Conservation (phyloP, 768 basidiomycete genomes). For the Vararia minispora region DNA sequence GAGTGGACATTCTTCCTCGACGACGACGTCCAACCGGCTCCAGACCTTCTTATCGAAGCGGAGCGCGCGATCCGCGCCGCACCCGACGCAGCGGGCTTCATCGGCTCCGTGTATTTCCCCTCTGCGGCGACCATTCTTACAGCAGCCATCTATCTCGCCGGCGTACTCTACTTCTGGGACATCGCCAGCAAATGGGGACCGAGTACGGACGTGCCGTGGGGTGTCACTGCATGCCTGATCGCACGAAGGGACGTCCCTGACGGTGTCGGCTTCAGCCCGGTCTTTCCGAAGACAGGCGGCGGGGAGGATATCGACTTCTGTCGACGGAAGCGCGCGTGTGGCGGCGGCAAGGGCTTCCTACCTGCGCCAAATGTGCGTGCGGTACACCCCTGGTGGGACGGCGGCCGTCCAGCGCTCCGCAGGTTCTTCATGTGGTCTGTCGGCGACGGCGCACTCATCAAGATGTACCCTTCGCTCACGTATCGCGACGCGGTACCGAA, state of each 20-base stretch:
- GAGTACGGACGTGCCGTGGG: conserved; percentile 42
- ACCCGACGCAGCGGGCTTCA: conserved; percentile 40
- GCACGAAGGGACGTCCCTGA: conserved; percentile 34
- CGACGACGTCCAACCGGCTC: conserved; percentile 38
- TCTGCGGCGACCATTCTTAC: conserved; percentile 36
- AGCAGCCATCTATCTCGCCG: conserved; percentile 41
- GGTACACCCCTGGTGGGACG: conserved; percentile 49
- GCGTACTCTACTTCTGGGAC: conserved; percentile 53
- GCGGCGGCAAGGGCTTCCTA: conserved; percentile 29
- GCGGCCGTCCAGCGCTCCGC: conserved; percentile 33
- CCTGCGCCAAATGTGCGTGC: conserved; percentile 38
- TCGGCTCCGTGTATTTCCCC: conserved; percentile 42
- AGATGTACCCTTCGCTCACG: conserved; percentile 32
- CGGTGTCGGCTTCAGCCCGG: conserved; percentile 31
- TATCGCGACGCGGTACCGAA: conserved; percentile 38
- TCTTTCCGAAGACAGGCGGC: conserved; percentile 52
- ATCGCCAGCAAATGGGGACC: conserved; percentile 36
- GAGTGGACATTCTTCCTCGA: conserved; percentile 54
- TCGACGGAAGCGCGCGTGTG: conserved; percentile 29
- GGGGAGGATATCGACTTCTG: conserved; percentile 57
- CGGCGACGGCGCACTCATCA: conserved; percentile 43
- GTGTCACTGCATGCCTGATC: conserved; percentile 50
- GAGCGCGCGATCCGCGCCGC: conserved; percentile 36
- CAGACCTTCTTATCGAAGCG: conserved; percentile 31
- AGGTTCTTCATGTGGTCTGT: conserved; percentile 49